A percentile compares a stretch with the other conserved stretches of the same genome.
Evolutionary conservation across 108 stramenopile genomes (phyloP).

Genomic region (Nitzschia sp.): DNA sequence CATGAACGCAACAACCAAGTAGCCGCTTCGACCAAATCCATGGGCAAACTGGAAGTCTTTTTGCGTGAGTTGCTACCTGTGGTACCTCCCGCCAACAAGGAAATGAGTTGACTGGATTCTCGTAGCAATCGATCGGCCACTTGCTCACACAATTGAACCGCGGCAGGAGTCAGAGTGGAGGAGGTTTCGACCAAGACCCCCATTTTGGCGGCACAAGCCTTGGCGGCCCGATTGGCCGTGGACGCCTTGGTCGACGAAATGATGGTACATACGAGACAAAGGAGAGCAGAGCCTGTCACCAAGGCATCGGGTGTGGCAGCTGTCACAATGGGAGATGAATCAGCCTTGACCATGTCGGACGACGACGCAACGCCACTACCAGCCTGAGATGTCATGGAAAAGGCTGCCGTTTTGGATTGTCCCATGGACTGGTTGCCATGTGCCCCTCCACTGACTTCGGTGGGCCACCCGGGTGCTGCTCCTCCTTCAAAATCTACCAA

Average conservation of each 20-base stretch:
- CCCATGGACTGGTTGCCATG: not conserved
- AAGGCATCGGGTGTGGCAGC: constrained; percentile 49
- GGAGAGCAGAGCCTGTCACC: constrained; percentile 66
- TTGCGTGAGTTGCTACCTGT: not conserved
- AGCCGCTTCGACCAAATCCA: constrained; percentile 82
- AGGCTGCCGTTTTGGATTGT: constrained; percentile 18
- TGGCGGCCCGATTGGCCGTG: constrained; percentile 77
- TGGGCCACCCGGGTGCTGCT: constrained; percentile 54
- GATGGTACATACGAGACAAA: constrained; percentile 71
- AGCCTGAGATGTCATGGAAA: constrained; percentile 29
- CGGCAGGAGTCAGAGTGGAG: constrained; percentile 36
- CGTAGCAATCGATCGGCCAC: constrained; percentile 66
- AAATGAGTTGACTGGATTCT: constrained; percentile 44
- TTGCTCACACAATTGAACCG: constrained; percentile 59
- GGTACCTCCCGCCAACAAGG: not conserved
- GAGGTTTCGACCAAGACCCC: constrained; percentile 46
- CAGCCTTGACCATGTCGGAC: constrained; percentile 3
- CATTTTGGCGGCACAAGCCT: constrained; percentile 60
- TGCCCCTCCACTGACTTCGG: constrained; percentile 9
- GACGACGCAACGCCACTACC: not conserved
- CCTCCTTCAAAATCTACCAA: constrained; percentile 65
- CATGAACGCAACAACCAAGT: constrained; percentile 82
- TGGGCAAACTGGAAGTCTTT: constrained; percentile 20
- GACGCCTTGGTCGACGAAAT: constrained; percentile 62
- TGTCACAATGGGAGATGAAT: constrained; percentile 33